Percentiles rank a stretch among this genome's conserved stretches.
Evolutionary conservation across 148 eudicot genomes (phyloP).

Genomic region (Cornus suecica): DNA sequence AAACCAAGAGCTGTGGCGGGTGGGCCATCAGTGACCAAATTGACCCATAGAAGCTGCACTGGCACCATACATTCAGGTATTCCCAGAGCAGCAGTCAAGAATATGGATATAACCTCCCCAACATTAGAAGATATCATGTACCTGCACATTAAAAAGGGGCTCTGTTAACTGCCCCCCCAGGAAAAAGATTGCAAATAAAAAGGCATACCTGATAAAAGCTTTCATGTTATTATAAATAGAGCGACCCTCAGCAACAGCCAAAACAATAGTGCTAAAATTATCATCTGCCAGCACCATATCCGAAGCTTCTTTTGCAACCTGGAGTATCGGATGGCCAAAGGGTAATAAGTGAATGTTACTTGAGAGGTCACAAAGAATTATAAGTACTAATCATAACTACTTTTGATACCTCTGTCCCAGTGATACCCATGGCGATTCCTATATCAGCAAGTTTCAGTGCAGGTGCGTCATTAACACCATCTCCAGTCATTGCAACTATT

Average conservation of each 20-base stretch:
- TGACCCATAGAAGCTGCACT: conserved; percentile 91
- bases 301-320: conserved; percentile 97
- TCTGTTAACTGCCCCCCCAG: background rate
- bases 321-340: background rate
- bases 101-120: conserved; percentile 87
- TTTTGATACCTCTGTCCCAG: conserved; percentile 92
- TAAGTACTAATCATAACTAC: too few species aligned
- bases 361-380: background rate
- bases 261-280: conserved; percentile 85
- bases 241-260: conserved; percentile 90
- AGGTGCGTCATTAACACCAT: conserved; percentile 96
- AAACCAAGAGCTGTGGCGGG: conserved; percentile 96
- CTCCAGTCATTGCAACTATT: conserved; percentile 94
- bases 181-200: background rate
- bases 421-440: conserved; percentile 90
- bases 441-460: conserved; percentile 88
- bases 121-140: conserved; percentile 97
- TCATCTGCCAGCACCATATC: conserved; percentile 95
- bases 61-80: conserved; percentile 90
- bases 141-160: conserved; percentile 31
- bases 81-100: conserved; percentile 87
- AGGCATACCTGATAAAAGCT: conserved; percentile 76
- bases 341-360: too few species aligned
- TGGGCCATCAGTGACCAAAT: conserved; percentile 92
- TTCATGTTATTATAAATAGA: conserved; percentile 91